Base-by-base conservation (phyloP, 2,329 filamentous ascomycete species). In the Helotiales sp. region DNA sequence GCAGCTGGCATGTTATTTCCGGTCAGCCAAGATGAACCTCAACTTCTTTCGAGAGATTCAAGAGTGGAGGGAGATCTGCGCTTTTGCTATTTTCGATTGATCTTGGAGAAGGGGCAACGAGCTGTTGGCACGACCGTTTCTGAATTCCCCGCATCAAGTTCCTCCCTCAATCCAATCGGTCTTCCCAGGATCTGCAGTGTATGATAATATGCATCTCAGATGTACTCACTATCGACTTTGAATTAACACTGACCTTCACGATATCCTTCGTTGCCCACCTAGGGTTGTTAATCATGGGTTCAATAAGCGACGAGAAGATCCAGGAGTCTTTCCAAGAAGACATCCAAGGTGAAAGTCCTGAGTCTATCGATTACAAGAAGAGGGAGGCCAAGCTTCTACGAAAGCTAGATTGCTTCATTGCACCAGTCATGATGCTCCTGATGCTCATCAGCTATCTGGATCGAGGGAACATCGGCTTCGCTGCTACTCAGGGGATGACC, bases 401-500 rank as follows among this genome's bases (percentile, higher is more conserved):
- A 64, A 92, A 91, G 78, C 78, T 92, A 22, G 90, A 92, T 76
- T 68, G 82, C 11, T 82, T 85, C 74, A 83, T 92, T 37, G 83
- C 92, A 5, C 90, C 90, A 2, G 80, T 91, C n/a, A 82, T 91
- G 13, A 91, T 91, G 88, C 77, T 86, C 8, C 78, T 91, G n/a
- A 94, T 94, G 76, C 83, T 93, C 13, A 89, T 93, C 72, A 91
- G 89, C 71, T 95, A 94, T 76, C 80, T 94, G 7, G 91, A 93
- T 76, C 83, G 70, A 47, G 85, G 86, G 15, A 63, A 66, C 13
- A 63, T 66, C 20, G 59, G 64, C 2, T 66, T 59, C 20, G 64
- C 64, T 37, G 64, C 64, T 15, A 66, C 64, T 0, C 64, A 66
- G 32, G 64, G 64, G 8, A 66, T 66, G 64, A 66, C 32, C 3